phyloP scores from a whole-genome alignment of 192 early-diverging fungal genomes.

The Ambispora gerdemannii region DNA sequence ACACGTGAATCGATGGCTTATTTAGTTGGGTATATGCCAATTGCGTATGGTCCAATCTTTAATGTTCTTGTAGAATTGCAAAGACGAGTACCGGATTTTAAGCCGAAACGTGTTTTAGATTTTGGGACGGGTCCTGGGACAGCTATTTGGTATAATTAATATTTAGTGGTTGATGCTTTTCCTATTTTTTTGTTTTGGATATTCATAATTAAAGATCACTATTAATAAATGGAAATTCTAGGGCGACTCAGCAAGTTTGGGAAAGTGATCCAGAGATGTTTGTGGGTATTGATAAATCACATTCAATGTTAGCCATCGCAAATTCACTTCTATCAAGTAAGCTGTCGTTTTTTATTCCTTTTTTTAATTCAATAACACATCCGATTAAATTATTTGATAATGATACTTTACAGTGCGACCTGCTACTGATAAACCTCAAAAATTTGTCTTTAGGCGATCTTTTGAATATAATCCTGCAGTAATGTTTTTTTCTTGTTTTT shows the following conservation, averaged over 20 bases:
- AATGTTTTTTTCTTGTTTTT: not conserved
- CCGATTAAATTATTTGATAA: not conserved
- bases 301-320: constrained; percentile 71
- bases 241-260: constrained; percentile 66
- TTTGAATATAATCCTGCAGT: constrained; percentile 54
- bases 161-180: not conserved
- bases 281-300: constrained; percentile 72
- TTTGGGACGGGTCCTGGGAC: constrained; percentile 85
- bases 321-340: constrained; percentile 46
- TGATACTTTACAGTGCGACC: constrained; percentile 3
- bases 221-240: constrained; percentile 1
- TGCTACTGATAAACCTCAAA: constrained; percentile 8
- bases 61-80: constrained; percentile 68
- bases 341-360: not conserved
- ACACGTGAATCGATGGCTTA: constrained; percentile 69
- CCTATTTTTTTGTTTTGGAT: no score
- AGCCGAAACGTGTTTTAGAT: constrained; percentile 63
- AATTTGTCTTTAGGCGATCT: constrained; percentile 59
- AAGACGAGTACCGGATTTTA: constrained; percentile 59
- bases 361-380: not conserved
- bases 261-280: constrained; percentile 39
- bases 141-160: constrained; percentile 60
- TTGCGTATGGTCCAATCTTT: constrained; percentile 61
- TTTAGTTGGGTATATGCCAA: constrained; percentile 58
- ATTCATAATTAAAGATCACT: not conserved